Evolutionary conservation across 805 yeast species (phyloP).

Genomic region (Sugiyamaella smithiae): DNA sequence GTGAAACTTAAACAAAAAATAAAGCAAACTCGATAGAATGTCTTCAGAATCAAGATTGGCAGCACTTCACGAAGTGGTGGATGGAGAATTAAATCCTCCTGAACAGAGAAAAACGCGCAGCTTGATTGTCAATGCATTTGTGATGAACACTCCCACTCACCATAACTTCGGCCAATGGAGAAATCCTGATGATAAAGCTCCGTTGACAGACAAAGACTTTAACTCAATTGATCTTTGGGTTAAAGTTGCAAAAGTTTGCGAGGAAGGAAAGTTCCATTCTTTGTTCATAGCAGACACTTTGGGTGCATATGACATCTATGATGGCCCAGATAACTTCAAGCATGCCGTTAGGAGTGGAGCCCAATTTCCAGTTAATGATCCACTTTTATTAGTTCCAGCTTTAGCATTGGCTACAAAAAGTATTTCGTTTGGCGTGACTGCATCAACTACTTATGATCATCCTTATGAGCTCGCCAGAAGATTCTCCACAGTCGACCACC

Average conservation of each 20-base stretch:
- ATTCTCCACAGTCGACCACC: slow-evolving; percentile 44
- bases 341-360: slow-evolving; percentile 34
- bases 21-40: background rate
- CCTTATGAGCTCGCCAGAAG: slow-evolving; percentile 45
- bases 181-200: slow-evolving; percentile 38
- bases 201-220: slow-evolving; percentile 16
- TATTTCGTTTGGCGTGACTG: slow-evolving; percentile 42
- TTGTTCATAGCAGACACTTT: slow-evolving; percentile 44
- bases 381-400: slow-evolving; percentile 39
- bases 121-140: slow-evolving; percentile 40
- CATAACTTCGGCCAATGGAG: slow-evolving; percentile 39
- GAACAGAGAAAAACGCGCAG: slow-evolving; percentile 19
- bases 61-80: slow-evolving; percentile 5
- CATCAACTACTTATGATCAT: slow-evolving; percentile 43
- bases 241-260: slow-evolving; percentile 38
- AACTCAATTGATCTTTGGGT: slow-evolving; percentile 38
- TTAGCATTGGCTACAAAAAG: slow-evolving; percentile 45
- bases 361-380: slow-evolving; percentile 41
- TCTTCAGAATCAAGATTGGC: background rate
- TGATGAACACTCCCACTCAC: slow-evolving; percentile 32
- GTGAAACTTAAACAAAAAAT: too few species aligned
- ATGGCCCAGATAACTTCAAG: slow-evolving; percentile 41
- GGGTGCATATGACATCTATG: slow-evolving; percentile 41
- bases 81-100: slow-evolving; percentile 4
- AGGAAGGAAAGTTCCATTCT: slow-evolving; percentile 40